Evolutionary conservation across 768 basidiomycete species (phyloP), one percentile per base, ranked within the genome.

Genomic region (Lentinula sp.): DNA sequence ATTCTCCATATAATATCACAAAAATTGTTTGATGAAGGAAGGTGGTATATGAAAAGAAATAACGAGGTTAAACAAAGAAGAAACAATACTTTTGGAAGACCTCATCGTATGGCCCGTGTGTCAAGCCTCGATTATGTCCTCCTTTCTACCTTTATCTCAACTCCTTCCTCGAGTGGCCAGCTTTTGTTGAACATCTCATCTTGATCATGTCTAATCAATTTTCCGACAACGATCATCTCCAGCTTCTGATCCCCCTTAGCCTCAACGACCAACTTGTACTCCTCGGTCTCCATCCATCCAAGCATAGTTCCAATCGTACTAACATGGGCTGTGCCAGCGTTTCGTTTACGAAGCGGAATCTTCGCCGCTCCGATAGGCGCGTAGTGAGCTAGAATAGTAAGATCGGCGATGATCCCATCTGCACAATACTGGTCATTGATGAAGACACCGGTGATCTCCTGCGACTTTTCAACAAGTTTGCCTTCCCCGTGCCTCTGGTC

Each of bases 401-500:
- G 12, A 16, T 52, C 50, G 13, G 18, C 35, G 28, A 52, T 32
- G 13, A 52, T 13, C 3, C 28, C 50, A 36, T 52, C 50, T 16
- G 13, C 28, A 13, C 35, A 52, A 32, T 52, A 52, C n/a, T 52
- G 50, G 50, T 52, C 50, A 23, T 52, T 52, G n/a, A 52, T 36
- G 50, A 52, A 52, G n/a, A 52, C 35, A 60, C 48, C 57, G 37
- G 50, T 60, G n/a, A 28, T 32, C 35, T 10, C 42, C 32, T 18
- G 50, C 48, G 36, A 45, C 46, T 33, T 43, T 12, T 33, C 51
- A 35, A 65, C 58, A 46, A 56, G 63, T 10, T 63, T 60, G 12
- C 55, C 55, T 52, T 61, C 60, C 15, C 64, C 64, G 33, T 65
- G 61, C 20, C 64, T 39, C 53, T 42, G 28, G 42, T 63, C 63